Percentiles rank a stretch among this genome's conserved stretches.
These are phyloP conservation scores for Endocalyx cinctus DNA, from an alignment of 2,329 filamentous ascomycete genomes.

Conservation along the genomic window DNA sequence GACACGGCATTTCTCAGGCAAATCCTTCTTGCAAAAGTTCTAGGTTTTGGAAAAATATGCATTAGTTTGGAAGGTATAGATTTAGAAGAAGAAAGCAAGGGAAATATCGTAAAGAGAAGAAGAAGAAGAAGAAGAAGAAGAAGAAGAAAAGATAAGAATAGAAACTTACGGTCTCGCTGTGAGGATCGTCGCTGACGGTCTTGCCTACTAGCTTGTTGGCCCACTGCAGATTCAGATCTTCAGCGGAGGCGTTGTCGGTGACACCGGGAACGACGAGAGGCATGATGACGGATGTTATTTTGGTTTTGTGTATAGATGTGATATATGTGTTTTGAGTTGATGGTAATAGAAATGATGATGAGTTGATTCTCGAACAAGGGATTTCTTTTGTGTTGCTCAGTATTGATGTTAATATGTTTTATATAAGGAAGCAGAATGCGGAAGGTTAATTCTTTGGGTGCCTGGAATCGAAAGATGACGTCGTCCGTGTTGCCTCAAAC, in stretches of 20 bases:
- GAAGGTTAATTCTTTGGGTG: too few relatives aligned
- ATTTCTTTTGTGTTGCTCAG: too few relatives aligned
- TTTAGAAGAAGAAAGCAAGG: too few relatives aligned
- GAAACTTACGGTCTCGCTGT: conserved; percentile 49
- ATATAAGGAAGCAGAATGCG: too few relatives aligned
- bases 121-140: conserved; percentile 1
- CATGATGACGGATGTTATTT: conserved; percentile 52
- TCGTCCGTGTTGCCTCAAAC: too few relatives aligned
- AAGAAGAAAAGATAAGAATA: conserved; percentile 3
- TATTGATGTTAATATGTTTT: too few relatives aligned
- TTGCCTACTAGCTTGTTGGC: conserved; percentile 59
- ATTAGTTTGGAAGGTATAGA: neutral
- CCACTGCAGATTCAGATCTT: conserved; percentile 51
- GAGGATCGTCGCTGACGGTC: conserved; percentile 48
- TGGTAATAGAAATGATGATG: too few relatives aligned
- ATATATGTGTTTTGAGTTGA: neutral
- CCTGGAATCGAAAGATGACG: too few relatives aligned
- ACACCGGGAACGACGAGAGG: conserved; percentile 61
- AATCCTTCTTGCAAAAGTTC: conserved; percentile 57
- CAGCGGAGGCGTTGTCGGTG: conserved; percentile 39
- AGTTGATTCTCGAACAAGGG: too few relatives aligned
- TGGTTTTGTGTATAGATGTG: too few relatives aligned
- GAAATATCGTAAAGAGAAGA: conserved; percentile 1
- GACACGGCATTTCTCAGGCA: conserved; percentile 52
- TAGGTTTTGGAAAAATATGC: conserved; percentile 21